Conservation (phyloP, 129 eudicot genomes). For the Pulicaria dysenterica region DNA sequence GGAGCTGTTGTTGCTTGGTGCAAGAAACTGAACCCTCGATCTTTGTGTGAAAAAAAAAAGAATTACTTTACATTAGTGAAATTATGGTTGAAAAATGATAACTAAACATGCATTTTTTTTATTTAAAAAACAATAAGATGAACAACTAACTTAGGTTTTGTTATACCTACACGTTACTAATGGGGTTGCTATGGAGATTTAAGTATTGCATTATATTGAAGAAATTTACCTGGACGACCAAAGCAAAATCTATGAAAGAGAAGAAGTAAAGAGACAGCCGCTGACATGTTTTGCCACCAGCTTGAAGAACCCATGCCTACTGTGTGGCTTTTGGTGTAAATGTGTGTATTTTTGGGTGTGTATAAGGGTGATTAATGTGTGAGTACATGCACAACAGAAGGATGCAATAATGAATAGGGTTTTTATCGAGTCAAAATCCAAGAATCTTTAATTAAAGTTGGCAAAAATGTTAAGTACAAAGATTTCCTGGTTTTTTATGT, state of each 20-base stretch:
- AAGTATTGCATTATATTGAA: too few relatives aligned
- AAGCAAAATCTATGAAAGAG: conserved; percentile 44
- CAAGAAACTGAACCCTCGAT: conserved; percentile 53
- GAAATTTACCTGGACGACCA: conserved; percentile 39
- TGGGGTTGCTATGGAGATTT: too few relatives aligned
- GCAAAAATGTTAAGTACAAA: conserved; percentile 42
- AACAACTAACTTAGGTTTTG: not conserved
- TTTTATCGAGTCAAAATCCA: conserved; percentile 24
- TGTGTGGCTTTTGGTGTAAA: conserved; percentile 3
- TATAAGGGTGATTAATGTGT: not conserved
- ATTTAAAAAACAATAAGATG: not conserved
- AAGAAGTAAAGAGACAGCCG: conserved; percentile 37
- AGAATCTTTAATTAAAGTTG: conserved; percentile 36
- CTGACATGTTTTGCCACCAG: conserved; percentile 35
- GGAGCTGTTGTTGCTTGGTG: conserved; percentile 74
- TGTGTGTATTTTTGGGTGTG: conserved; percentile 22
- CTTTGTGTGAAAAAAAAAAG: conserved; percentile 30
- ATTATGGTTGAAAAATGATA: not conserved
- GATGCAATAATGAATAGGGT: conserved; percentile 20
- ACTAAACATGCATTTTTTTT: not conserved
- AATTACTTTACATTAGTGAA: not conserved
- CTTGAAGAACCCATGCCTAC: conserved; percentile 34
- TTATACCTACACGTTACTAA: not conserved
- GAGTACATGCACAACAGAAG: conserved; percentile 10
- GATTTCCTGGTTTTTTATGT: conserved; percentile 34